Percentiles rank a stretch among this genome's conserved stretches.
Conservation (phyloP, 2,329 filamentous ascomycete genomes). For the Cadophora sp. region DNA sequence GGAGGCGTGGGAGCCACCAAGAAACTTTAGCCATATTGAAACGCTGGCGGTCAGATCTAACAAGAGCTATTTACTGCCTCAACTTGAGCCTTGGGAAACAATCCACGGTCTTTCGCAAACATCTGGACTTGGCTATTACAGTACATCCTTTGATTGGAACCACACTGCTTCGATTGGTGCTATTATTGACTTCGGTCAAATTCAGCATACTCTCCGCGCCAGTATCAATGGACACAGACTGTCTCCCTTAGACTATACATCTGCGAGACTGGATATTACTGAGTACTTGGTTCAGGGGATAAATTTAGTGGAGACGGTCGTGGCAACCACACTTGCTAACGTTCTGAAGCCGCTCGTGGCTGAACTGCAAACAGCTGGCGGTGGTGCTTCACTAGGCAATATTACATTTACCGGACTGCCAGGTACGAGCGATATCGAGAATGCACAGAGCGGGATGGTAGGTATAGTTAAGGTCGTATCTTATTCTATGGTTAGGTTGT, state of each 20-base stretch:
- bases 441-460: no score
- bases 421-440: not conserved
- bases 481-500: no score
- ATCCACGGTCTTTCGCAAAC: slow-evolving; percentile 44
- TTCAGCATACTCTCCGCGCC: not conserved
- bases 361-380: slow-evolving; percentile 39
- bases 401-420: not conserved
- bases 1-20: slow-evolving; percentile 50
- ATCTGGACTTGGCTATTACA: slow-evolving; percentile 48
- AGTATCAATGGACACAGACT: not conserved
- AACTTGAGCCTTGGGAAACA: slow-evolving; percentile 47
- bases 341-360: not conserved
- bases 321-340: slow-evolving; percentile 3
- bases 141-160: slow-evolving; percentile 43
- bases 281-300: not conserved
- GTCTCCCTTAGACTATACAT: slow-evolving; percentile 1
- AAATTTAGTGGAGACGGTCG: not conserved
- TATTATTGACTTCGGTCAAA: not conserved
- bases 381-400: not conserved
- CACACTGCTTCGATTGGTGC: not conserved
- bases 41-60: slow-evolving; percentile 41
- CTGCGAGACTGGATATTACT: slow-evolving; percentile 5
- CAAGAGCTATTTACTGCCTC: slow-evolving; percentile 43
- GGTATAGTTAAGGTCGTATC: no score
- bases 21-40: slow-evolving; percentile 42